Base-by-base conservation (phyloP, 352 stramenopile genomes). In the Phytophthora sp. region DNA sequence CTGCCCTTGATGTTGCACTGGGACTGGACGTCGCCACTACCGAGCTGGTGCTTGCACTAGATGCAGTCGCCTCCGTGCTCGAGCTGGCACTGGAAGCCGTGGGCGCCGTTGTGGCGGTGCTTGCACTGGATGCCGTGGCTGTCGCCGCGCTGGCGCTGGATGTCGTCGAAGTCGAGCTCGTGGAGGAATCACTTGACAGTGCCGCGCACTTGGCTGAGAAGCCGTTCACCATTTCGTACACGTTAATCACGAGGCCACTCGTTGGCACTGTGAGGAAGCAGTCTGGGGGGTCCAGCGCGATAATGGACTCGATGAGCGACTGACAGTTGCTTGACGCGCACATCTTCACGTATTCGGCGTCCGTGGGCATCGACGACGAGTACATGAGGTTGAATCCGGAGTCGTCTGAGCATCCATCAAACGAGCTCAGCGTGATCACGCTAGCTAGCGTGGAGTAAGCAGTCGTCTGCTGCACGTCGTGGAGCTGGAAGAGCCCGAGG, bases 381-480 rank as follows among this genome's bases (percentile, higher is more conserved):
- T 42, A 45, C 20, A 62, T 27, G 7, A 54, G 12, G 41, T 32
- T 54, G 41, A 54, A 62, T 17, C 53, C 53, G 1, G 53, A 62
- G 17, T 52, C 53, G 24, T 35, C 30, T 9, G 41, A 32, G 58
- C 71, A 76, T n/a, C 49, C 49, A 26, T 57, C 23, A 49, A 74
- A 65, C 31, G 51, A 64, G 44, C 42, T 44, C 41, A 63, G 32
- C 5, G 50, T 59, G 20, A 64, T 30, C 11, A 75, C 41, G 23
- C 55, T 60, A 39, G 55, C 61, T 20, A 75, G 60, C 18, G 60
- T 64, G 7, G 37, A 39, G 65, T 66, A 73, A 0, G 64, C 64
- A 0, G 52, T 28, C 7, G 58, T 62, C 37, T 63, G 51, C 45
- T 73, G 45, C 23, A 53, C 27, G 44, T 53, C 15, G 43, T 17